phyloP scores from a whole-genome alignment of 768 basidiomycete genomes.

The Termitomyces titanicus region DNA sequence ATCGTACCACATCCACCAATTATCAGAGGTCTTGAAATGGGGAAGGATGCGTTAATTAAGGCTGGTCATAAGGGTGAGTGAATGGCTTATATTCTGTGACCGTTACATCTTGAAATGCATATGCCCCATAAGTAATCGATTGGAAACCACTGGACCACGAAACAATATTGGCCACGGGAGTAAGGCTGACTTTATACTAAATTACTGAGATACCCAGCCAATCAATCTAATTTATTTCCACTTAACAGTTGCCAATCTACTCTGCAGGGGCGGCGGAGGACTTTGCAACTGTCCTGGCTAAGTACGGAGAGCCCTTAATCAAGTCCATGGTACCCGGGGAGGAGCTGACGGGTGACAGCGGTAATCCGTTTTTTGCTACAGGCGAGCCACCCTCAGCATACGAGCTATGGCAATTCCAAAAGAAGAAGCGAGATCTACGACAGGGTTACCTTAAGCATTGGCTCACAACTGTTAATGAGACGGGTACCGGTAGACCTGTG shows the following conservation, averaged over 20 bases:
- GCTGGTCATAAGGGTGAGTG: slow-evolving; percentile 63
- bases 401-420: slow-evolving; percentile 67
- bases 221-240: neutral
- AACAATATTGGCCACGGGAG: slow-evolving; percentile 38
- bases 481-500: slow-evolving; percentile 68
- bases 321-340: slow-evolving; percentile 38
- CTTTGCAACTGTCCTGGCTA: slow-evolving; percentile 29
- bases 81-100: neutral
- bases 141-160: slow-evolving; percentile 58
- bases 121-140: slow-evolving; percentile 51
- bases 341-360: neutral
- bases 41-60: slow-evolving; percentile 50
- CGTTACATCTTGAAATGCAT: too few species aligned
- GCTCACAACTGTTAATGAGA: slow-evolving; percentile 46
- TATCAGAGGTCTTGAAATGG: slow-evolving; percentile 52
- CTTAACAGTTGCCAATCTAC: slow-evolving; percentile 37
- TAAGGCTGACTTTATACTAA: slow-evolving; percentile 25
- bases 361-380: neutral
- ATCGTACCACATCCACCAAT: slow-evolving; percentile 64
- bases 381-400: slow-evolving; percentile 32
- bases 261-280: slow-evolving; percentile 47
- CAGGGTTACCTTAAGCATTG: slow-evolving; percentile 60
- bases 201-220: neutral
- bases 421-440: slow-evolving; percentile 43
- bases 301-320: slow-evolving; percentile 53